These are phyloP conservation scores for Cordia subcordata DNA, from an alignment of 257 asterid species.

Conservation along the genomic window DNA sequence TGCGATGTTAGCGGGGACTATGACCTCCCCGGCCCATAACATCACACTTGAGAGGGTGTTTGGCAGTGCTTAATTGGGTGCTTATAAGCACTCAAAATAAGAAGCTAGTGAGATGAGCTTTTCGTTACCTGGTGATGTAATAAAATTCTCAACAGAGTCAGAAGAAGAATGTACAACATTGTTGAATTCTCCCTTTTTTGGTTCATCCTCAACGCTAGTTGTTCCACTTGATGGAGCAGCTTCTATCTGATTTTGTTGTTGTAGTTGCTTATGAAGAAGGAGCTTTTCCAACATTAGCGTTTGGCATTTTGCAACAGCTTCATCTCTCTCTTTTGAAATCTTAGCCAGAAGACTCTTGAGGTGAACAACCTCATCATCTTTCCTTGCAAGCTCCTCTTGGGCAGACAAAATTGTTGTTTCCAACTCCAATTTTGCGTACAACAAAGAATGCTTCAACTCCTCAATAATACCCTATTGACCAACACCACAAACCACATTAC, in stretches of 20 bases:
- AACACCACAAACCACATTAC: background rate
- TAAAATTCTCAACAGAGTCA: slow-evolving; percentile 45
- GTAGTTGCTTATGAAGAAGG: slow-evolving; percentile 38
- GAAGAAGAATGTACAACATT: slow-evolving; percentile 36
- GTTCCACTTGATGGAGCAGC: slow-evolving; percentile 46
- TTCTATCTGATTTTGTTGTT: slow-evolving; percentile 21
- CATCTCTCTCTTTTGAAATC: slow-evolving; percentile 66
- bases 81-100: background rate
- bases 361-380: slow-evolving; percentile 74
- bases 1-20: no score
- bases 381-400: slow-evolving; percentile 73
- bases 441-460: slow-evolving; percentile 67
- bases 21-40: no score
- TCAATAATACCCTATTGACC: slow-evolving; percentile 56
- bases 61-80: no score
- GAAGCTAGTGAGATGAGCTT: no score
- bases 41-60: no score
- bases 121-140: slow-evolving; percentile 16
- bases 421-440: slow-evolving; percentile 74
- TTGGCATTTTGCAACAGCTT: slow-evolving; percentile 45
- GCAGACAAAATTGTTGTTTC: slow-evolving; percentile 65
- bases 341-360: slow-evolving; percentile 51
- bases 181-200: slow-evolving; percentile 15
- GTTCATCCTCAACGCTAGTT: slow-evolving; percentile 53
- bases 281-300: slow-evolving; percentile 44